Percentiles rank a stretch among this genome's conserved stretches.
Evolutionary conservation across 2,329 filamentous ascomycete species (phyloP).

Genomic region (Arthrinium phaeospermum): DNA sequence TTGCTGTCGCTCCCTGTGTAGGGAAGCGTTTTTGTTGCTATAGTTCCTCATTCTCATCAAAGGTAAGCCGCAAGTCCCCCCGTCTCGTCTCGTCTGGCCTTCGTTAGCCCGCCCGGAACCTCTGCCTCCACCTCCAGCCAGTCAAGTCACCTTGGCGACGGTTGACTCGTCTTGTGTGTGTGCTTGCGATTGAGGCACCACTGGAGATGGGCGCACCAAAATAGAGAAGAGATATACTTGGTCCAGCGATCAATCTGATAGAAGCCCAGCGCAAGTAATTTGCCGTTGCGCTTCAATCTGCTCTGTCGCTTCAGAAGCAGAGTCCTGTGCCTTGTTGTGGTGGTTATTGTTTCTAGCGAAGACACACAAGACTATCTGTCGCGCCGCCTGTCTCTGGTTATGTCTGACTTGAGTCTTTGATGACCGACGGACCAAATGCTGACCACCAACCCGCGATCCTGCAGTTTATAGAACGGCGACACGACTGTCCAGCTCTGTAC

Average conservation of each 20-base stretch:
- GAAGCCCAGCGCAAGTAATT: background rate
- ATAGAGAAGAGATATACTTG: background rate
- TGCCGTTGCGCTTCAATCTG: conserved; percentile 4
- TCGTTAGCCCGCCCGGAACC: conserved; percentile 10
- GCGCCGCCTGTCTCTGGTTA: background rate
- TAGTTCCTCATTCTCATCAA: conserved; percentile 42
- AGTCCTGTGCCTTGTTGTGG: conserved; percentile 4
- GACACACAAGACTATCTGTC: background rate
- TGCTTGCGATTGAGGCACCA: conserved; percentile 8
- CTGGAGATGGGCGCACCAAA: background rate
- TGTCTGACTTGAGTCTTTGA: conserved; percentile 8
- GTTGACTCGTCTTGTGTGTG: conserved; percentile 27
- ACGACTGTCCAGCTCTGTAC: conserved; percentile 46
- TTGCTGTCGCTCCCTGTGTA: conserved; percentile 32
- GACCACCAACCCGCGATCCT: conserved; percentile 27
- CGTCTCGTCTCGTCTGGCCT: conserved; percentile 1
- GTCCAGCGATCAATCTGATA: background rate
- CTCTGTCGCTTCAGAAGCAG: background rate
- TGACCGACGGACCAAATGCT: conserved; percentile 8
- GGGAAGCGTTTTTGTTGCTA: conserved; percentile 35
- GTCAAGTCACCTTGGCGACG: conserved; percentile 16
- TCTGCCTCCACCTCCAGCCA: conserved; percentile 16
- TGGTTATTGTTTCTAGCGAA: conserved; percentile 6
- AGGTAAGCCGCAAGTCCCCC: conserved; percentile 37
- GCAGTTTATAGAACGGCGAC: conserved; percentile 45